phyloP scores from a whole-genome alignment of 495 filamentous ascomycete species.

The Rusavskia elegans region DNA sequence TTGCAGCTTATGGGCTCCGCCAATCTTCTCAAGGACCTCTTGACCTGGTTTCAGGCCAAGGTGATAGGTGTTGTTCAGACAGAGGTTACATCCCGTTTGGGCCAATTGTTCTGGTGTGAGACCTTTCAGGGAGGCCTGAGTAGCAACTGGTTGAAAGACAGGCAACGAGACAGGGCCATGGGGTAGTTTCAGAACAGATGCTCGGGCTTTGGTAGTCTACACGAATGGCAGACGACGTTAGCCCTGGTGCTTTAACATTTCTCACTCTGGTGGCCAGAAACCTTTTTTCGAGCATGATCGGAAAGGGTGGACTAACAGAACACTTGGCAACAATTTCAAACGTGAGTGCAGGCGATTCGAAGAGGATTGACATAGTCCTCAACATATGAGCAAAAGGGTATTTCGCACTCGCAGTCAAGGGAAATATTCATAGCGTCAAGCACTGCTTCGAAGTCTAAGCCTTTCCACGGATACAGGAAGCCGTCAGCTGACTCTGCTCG shows the following conservation, averaged over 20 bases:
- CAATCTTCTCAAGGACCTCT: conserved; percentile 66
- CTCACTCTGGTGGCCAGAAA: background rate
- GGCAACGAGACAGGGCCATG: conserved; percentile 83
- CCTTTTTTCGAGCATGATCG: background rate
- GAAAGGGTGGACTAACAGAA: conserved; percentile 40
- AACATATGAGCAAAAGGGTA: background rate
- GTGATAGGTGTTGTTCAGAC: conserved; percentile 96
- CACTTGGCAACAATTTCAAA: conserved; percentile 71
- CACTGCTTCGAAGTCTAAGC: too few relatives aligned
- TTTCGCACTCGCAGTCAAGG: too few relatives aligned
- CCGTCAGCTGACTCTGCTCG: too few relatives aligned
- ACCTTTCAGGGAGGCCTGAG: conserved; percentile 92
- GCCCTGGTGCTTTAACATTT: background rate
- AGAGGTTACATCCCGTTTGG: conserved; percentile 73
- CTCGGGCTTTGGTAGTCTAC: conserved; percentile 88
- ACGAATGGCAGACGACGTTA: background rate
- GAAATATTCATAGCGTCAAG: too few relatives aligned
- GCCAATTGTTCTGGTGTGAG: conserved; percentile 86
- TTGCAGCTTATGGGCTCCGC: conserved; percentile 85
- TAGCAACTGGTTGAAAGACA: conserved; percentile 96
- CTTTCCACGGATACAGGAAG: too few relatives aligned
- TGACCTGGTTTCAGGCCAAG: conserved; percentile 89
- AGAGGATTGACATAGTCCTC: background rate
- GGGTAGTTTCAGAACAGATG: conserved; percentile 75
- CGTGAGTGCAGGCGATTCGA: conserved; percentile 59